Percentiles rank a stretch among this genome's conserved stretches.
Conservation (phyloP, 257 asterid species). For the Cordia subcordata region DNA sequence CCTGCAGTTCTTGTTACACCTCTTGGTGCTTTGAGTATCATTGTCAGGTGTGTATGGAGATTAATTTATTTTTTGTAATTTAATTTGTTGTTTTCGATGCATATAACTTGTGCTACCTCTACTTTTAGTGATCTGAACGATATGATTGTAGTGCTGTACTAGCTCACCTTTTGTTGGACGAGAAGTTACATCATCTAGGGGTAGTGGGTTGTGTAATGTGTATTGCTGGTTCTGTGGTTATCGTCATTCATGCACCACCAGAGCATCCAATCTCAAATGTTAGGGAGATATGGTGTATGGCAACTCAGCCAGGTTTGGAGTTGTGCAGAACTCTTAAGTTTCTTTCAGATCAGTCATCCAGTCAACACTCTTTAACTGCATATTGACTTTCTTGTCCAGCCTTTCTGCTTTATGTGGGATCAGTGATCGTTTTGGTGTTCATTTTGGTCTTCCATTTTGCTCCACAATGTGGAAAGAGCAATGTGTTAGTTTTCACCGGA, state of each 20-base stretch:
- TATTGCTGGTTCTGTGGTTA: slow-evolving; percentile 67
- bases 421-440: slow-evolving; percentile 69
- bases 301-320: slow-evolving; percentile 61
- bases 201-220: slow-evolving; percentile 81
- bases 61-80: slow-evolving; percentile 2
- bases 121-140: slow-evolving; percentile 9
- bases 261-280: slow-evolving; percentile 66
- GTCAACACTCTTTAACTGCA: slow-evolving; percentile 16
- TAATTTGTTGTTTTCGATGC: background rate
- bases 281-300: slow-evolving; percentile 78
- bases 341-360: background rate
- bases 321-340: background rate
- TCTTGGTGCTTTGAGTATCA: slow-evolving; percentile 85
- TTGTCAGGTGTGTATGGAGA: slow-evolving; percentile 48
- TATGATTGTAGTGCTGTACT: slow-evolving; percentile 51
- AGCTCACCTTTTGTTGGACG: slow-evolving; percentile 73
- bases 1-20: slow-evolving; percentile 95
- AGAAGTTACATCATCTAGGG: slow-evolving; percentile 68
- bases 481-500: slow-evolving; percentile 74
- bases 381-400: slow-evolving; percentile 41
- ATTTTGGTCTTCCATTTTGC: slow-evolving; percentile 71
- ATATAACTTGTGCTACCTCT: slow-evolving; percentile 4
- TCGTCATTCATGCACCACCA: slow-evolving; percentile 80
- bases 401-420: slow-evolving; percentile 72
- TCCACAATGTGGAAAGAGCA: slow-evolving; percentile 68